Evolutionary conservation across 345 rosid genomes (phyloP), one percentile per base, ranked within the genome.

Genomic region (Salix exigua): DNA sequence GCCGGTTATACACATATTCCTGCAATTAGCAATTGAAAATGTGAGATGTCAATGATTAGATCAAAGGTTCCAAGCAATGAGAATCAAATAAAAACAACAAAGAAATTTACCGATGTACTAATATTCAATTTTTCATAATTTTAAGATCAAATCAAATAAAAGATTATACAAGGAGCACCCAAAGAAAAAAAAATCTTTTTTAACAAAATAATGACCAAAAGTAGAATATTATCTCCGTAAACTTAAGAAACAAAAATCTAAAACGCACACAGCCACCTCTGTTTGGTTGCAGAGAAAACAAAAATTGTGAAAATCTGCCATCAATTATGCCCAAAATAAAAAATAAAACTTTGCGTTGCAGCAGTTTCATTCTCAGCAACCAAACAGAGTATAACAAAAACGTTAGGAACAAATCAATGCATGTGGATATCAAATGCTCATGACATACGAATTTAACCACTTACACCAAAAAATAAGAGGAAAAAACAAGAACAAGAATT

Each of bases 1-100:
- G 97, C 81, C 97, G 89, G 78, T 91, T 94, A 80, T 94, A 94
- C 66, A 92, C 98, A 71, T 94, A 94, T 86, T 94, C 98, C 97
- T 94, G 88, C 35, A 85, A 80, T 81, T 38, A 55, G 67, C 66
- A 65, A 37, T 30, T 31, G 51, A 65, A 70, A 30, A 58, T 58
- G 6, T 10, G 63, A 58, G 10, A 58, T 23, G 63, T 58, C 63
- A n/a, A 71, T 71, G 2, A n/a, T 25, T 12, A 79, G 64, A 23
- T 46, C 68, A 18, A 72, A 73, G 38, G 30, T 13, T 21, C 7
- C 14, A 30, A n/a, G 40, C 10, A 25, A 55, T 38, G 19, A 7
- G 46, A 6, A 66, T 16, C 44, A 13, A 68, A 68, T 14, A 68
- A 68, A 68, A 68, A 33, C 25, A 68, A 23, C 48, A 14, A 68